Evolutionary conservation across 768 basidiomycete genomes (phyloP).

Genomic region (Leccinum uliginosum): DNA sequence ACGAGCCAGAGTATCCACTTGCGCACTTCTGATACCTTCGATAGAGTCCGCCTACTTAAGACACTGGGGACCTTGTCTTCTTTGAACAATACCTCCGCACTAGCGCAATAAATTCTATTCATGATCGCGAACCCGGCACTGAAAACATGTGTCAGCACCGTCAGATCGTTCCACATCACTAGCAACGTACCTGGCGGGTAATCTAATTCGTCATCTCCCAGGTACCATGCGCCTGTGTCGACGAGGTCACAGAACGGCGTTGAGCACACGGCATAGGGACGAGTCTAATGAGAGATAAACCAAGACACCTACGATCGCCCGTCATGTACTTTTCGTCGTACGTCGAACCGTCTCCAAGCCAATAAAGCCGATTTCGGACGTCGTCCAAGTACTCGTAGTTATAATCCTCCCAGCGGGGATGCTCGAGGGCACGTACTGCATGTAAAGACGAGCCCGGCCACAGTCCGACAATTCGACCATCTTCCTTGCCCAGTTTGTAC

Average conservation of each 20-base stretch:
- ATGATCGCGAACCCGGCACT: neutral
- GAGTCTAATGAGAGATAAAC: conserved; percentile 28
- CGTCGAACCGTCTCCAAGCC: conserved; percentile 54
- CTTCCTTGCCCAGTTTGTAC: conserved; percentile 59
- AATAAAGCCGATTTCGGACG: conserved; percentile 47
- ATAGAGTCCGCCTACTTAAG: too few species aligned
- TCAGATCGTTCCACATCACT: neutral
- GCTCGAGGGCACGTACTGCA: conserved; percentile 41
- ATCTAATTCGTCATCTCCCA: conserved; percentile 12
- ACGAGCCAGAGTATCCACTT: too few species aligned
- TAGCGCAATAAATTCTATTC: too few species aligned
- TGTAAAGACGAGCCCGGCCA: conserved; percentile 61
- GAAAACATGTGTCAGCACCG: neutral
- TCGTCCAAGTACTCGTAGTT: conserved; percentile 45
- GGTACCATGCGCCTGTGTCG: conserved; percentile 11
- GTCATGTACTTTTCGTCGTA: conserved; percentile 48
- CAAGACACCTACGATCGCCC: conserved; percentile 31
- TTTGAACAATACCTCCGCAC: too few species aligned
- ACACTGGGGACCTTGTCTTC: too few species aligned
- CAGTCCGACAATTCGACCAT: conserved; percentile 49
- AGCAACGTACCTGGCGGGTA: conserved; percentile 9
- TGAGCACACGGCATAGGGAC: conserved; percentile 36
- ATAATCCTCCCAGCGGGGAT: conserved; percentile 67
- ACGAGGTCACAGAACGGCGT: neutral
- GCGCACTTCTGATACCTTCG: too few species aligned